These are phyloP conservation scores for Irpex lacteus DNA, from an alignment of 1,284 basidiomycete genomes.

Conservation along the genomic window DNA sequence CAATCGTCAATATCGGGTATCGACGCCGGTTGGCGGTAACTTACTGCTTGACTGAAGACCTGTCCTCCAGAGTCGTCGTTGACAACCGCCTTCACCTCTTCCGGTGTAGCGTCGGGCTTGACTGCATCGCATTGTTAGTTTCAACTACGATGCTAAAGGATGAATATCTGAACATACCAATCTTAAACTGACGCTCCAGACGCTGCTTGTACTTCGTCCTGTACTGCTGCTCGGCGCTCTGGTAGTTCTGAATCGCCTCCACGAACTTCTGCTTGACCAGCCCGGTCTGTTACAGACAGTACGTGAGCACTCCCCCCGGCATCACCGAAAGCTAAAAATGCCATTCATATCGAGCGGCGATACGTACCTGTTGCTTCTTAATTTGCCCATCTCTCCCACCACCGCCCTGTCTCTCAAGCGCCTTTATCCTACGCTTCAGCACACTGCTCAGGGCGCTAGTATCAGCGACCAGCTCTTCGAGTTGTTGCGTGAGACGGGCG, in stretches of 20 bases:
- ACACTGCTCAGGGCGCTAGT: slow-evolving; percentile 74
- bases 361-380: slow-evolving; percentile 75
- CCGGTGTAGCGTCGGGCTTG: slow-evolving; percentile 92
- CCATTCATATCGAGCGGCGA: slow-evolving; percentile 11
- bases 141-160: slow-evolving; percentile 2
- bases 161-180: slow-evolving; percentile 50
- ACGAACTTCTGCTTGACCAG: slow-evolving; percentile 81
- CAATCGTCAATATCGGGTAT: not conserved
- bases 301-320: not conserved
- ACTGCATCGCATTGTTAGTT: slow-evolving; percentile 42
- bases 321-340: not conserved
- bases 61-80: slow-evolving; percentile 84
- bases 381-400: slow-evolving; percentile 77
- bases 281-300: slow-evolving; percentile 48
- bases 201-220: slow-evolving; percentile 92
- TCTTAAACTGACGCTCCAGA: slow-evolving; percentile 95
- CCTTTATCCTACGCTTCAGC: slow-evolving; percentile 79
- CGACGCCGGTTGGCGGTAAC: slow-evolving; percentile 25
- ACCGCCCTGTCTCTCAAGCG: slow-evolving; percentile 70
- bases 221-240: slow-evolving; percentile 91
- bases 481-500: slow-evolving; percentile 58
- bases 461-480: slow-evolving; percentile 75
- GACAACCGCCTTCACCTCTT: slow-evolving; percentile 86
- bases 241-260: slow-evolving; percentile 84
- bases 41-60: slow-evolving; percentile 93